phyloP scores from a whole-genome alignment of 2,329 filamentous ascomycete genomes.

The Coniochaeta ligniaria region DNA sequence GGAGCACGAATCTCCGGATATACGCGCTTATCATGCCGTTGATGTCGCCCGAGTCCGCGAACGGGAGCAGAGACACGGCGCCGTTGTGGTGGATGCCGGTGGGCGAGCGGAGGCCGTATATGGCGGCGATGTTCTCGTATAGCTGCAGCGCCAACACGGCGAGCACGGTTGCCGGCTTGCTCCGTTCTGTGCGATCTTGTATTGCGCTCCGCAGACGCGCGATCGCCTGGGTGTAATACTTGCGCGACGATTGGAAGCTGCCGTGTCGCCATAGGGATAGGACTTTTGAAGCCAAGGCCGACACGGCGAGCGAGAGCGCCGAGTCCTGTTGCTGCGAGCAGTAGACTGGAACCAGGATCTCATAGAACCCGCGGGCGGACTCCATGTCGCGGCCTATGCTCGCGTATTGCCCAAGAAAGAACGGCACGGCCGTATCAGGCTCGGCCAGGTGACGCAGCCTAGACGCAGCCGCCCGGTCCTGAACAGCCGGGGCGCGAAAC shows the following conservation, averaged over 20 bases:
- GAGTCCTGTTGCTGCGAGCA: constrained; percentile 8
- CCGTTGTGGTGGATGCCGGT: constrained; percentile 11
- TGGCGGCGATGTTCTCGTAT: constrained; percentile 12
- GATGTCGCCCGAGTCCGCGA: constrained; percentile 3
- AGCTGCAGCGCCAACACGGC: constrained; percentile 12
- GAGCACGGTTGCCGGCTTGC: constrained; percentile 7
- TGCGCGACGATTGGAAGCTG: neutral
- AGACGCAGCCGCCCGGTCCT: too few species aligned
- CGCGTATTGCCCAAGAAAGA: constrained; percentile 5
- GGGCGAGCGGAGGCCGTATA: constrained; percentile 9
- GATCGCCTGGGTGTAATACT: neutral
- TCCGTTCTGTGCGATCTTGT: neutral
- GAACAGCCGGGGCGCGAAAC: too few species aligned
- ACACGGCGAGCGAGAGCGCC: constrained; percentile 11
- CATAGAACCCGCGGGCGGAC: constrained; percentile 12
- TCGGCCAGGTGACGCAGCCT: neutral
- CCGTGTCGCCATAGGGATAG: neutral
- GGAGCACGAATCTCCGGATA: constrained; percentile 11
- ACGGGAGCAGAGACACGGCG: constrained; percentile 9
- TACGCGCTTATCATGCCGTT: constrained; percentile 5
- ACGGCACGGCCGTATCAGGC: constrained; percentile 3
- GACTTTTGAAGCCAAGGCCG: neutral
- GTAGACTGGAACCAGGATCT: constrained; percentile 8
- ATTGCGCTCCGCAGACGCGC: neutral
- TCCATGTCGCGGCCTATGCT: constrained; percentile 7